A percentile compares a stretch with the other conserved stretches of the same genome.
phyloP scores from a whole-genome alignment of 2,329 filamentous ascomycete genomes.

The Phialophora expanda region DNA sequence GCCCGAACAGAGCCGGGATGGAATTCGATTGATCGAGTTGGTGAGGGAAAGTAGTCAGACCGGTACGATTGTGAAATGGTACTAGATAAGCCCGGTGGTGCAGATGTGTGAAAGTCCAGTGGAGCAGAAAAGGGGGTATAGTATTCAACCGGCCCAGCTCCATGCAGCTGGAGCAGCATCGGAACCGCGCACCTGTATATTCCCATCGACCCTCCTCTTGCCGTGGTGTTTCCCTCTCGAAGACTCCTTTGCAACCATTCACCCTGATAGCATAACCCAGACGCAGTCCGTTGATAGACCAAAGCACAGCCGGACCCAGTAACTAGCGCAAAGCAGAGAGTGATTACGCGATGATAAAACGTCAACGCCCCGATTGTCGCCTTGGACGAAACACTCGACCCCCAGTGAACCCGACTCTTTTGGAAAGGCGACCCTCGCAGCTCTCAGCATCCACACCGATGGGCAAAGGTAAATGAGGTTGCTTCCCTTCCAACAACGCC shows the following conservation, averaged over 20 bases:
- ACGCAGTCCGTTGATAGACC: background rate
- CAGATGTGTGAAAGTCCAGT: background rate
- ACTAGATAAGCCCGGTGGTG: background rate
- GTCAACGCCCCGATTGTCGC: constrained; percentile 1
- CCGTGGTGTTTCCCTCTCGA: constrained; percentile 3
- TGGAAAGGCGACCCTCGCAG: constrained; percentile 9
- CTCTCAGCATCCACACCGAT: background rate
- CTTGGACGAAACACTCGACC: background rate
- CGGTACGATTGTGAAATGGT: constrained; percentile 24
- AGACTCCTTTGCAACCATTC: constrained; percentile 12
- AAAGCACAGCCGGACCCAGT: constrained; percentile 2
- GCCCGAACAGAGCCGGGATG: constrained; percentile 29
- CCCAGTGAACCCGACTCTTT: background rate
- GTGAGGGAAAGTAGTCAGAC: constrained; percentile 24
- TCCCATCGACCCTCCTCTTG: constrained; percentile 9
- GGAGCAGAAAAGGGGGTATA: constrained; percentile 5
- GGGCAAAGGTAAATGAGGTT: background rate
- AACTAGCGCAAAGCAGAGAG: background rate
- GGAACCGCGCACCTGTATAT: constrained; percentile 4
- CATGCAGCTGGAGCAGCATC: constrained; percentile 6
- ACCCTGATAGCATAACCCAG: background rate
- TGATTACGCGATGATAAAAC: constrained; percentile 19
- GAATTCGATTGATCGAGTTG: constrained; percentile 34
- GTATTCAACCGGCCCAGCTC: constrained; percentile 6
- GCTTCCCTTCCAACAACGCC: background rate